Evolutionary conservation across 129 eudicot genomes (phyloP), one percentile per base, ranked within the genome.

Genomic region (Pseudognaphalium luteoalbum): DNA sequence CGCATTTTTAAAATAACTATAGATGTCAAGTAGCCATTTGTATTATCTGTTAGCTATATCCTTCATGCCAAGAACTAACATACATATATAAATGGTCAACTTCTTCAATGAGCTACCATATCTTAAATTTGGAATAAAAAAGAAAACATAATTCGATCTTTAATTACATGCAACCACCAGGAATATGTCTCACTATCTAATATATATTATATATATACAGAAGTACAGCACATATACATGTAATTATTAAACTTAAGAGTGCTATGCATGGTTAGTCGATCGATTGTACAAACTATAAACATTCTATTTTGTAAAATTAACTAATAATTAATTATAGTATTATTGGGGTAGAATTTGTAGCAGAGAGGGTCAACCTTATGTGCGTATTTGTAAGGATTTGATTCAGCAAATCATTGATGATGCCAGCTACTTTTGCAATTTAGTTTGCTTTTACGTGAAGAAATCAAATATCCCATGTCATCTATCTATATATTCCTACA

Each of bases 361-460:
- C 32, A 70, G 4, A 71, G 47, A 71, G 20, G 65, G 75, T 77
- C 75, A 77, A 77, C 75, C 68, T 66, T 76, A 76, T 67, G 72
- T 66, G 67, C 67, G 34, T 66, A 67, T 76, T 11, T 76, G 80
- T 52, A 76, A 76, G 74, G 74, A 76, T 76, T 66, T 77, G 81
- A 68, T 77, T 57, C 68, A 68, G 75, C 60, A 20, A 68, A 77
- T 77, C 68, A 68, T 65, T 77, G 81, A 77, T 77, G 75, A 67
- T 66, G 81, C 81, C 81, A 77, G 81, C 81, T 77, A 77, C 66
- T 68, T 68, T 77, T 68, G 69, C 69, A 32, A 68, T 77, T 77
- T 69, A 68, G 81, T 39, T 77, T 77, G 81, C 81, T 77, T 77
- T 77, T 77, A 68, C 81, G 81, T 77, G 81, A 77, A 77, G 81